These are phyloP conservation scores for Beauveria bassiana DNA, from an alignment of 2,329 filamentous ascomycete species.

Conservation along the genomic window DNA sequence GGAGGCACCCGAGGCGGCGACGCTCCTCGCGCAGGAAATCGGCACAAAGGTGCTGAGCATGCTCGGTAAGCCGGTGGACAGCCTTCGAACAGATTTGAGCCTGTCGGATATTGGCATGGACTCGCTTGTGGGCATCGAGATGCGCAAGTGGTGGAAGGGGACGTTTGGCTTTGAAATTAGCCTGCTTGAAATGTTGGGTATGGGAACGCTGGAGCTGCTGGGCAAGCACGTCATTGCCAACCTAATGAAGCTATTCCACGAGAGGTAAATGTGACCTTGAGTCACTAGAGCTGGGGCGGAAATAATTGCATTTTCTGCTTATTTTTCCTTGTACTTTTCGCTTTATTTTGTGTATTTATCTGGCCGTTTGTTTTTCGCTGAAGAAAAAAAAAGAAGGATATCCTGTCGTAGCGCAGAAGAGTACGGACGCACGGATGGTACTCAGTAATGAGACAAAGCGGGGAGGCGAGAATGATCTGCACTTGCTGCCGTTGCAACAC, in stretches of 20 bases:
- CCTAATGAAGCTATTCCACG: not conserved
- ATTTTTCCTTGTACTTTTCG: too few species aligned
- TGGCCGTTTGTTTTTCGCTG: too few species aligned
- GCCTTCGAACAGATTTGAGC: not conserved
- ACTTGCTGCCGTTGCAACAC: too few species aligned
- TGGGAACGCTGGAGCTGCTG: not conserved
- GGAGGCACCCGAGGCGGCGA: not conserved
- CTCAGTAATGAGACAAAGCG: too few species aligned
- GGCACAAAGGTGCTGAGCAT: conserved; percentile 12
- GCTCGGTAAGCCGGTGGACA: conserved; percentile 11
- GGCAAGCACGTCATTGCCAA: not conserved
- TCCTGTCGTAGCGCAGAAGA: too few species aligned
- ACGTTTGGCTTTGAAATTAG: conserved; percentile 14
- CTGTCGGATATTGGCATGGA: conserved; percentile 15
- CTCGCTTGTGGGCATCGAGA: conserved; percentile 17
- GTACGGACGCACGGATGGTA: too few species aligned
- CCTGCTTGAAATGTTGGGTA: conserved; percentile 3
- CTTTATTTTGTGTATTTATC: too few species aligned
- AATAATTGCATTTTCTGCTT: too few species aligned
- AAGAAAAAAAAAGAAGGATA: too few species aligned
- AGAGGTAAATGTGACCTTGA: not conserved
- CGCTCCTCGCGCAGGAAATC: conserved; percentile 8
- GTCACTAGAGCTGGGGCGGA: too few species aligned
- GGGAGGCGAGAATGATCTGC: too few species aligned
- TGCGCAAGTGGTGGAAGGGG: conserved; percentile 16